These are phyloP conservation scores for Begonia fuchsioides DNA, from an alignment of 306 rosid species.

Conservation along the genomic window DNA sequence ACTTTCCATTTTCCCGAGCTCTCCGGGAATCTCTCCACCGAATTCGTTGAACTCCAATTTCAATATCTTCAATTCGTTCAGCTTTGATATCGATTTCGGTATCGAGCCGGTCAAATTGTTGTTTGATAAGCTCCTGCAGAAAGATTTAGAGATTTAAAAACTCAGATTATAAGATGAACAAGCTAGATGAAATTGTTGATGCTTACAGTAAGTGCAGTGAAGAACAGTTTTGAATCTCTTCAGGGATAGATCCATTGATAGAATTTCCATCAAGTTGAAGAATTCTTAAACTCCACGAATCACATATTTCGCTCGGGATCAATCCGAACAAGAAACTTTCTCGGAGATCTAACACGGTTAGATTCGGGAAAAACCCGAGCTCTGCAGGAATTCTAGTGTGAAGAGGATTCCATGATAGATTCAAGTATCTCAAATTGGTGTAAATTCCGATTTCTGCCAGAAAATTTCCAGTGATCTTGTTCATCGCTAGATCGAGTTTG, in stretches of 20 bases:
- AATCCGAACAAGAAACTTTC: constrained; percentile 48
- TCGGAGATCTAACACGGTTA: constrained; percentile 57
- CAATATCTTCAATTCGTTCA: constrained; percentile 49
- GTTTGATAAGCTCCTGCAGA: constrained; percentile 50
- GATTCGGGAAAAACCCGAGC: constrained; percentile 44
- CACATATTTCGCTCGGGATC: constrained; percentile 64
- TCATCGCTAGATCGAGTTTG: constrained; percentile 48
- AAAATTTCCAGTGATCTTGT: constrained; percentile 46
- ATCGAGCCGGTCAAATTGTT: constrained; percentile 53
- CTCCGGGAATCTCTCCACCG: constrained; percentile 77
- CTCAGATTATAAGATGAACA: neutral
- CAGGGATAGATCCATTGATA: constrained; percentile 50
- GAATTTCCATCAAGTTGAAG: constrained; percentile 50
- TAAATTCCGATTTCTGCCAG: constrained; percentile 57
- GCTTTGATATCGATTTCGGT: constrained; percentile 48
- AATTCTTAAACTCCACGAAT: constrained; percentile 47
- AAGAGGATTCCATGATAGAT: constrained; percentile 79
- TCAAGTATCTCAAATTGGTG: constrained; percentile 46
- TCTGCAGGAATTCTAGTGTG: constrained; percentile 54
- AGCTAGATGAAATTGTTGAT: neutral
- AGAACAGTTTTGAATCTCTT: constrained; percentile 54
- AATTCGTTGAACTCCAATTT: constrained; percentile 57
- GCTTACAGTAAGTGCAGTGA: constrained; percentile 15
- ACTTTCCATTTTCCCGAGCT: constrained; percentile 54
- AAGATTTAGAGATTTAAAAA: too few relatives aligned